phyloP scores from a whole-genome alignment of 176 grass and related monocot species.

The Raddia distichophylla region DNA sequence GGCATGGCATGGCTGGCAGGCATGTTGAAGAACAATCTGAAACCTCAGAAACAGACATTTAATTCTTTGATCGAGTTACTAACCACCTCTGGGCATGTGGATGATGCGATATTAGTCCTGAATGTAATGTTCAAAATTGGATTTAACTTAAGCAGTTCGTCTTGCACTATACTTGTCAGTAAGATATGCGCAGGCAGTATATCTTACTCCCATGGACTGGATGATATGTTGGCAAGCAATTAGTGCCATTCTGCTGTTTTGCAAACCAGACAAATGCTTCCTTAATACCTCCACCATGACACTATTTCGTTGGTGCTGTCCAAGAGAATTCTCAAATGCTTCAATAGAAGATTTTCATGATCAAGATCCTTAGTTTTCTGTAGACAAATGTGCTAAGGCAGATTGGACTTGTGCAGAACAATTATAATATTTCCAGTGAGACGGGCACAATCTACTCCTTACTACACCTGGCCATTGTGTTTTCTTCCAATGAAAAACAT shows the following conservation, averaged over 20 bases:
- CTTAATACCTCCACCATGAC: slow-evolving; percentile 20
- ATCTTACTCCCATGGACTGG: slow-evolving; percentile 34
- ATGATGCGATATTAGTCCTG: slow-evolving; percentile 72
- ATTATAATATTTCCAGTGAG: neutral
- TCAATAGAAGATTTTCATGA: slow-evolving; percentile 20
- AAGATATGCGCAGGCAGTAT: slow-evolving; percentile 52
- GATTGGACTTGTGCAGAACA: neutral
- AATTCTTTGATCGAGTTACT: slow-evolving; percentile 56
- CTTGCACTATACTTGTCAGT: slow-evolving; percentile 56
- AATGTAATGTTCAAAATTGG: slow-evolving; percentile 73
- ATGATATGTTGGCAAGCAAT: slow-evolving; percentile 56
- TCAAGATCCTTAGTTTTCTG: slow-evolving; percentile 13
- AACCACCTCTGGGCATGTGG: slow-evolving; percentile 38
- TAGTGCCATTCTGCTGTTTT: slow-evolving; percentile 35
- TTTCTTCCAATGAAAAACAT: neutral
- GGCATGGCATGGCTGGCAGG: slow-evolving; percentile 73
- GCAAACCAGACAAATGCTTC: neutral
- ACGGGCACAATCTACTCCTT: neutral
- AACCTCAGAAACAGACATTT: slow-evolving; percentile 52
- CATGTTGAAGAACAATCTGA: slow-evolving; percentile 79
- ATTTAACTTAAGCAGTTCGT: slow-evolving; percentile 39
- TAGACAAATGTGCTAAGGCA: neutral
- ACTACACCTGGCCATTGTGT: neutral
- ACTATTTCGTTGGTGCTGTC: slow-evolving; percentile 10
- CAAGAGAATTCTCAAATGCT: neutral